These are phyloP conservation scores for Sporothrix pseudoabietina DNA, from an alignment of 2,329 filamentous ascomycete genomes.

Conservation along the genomic window DNA sequence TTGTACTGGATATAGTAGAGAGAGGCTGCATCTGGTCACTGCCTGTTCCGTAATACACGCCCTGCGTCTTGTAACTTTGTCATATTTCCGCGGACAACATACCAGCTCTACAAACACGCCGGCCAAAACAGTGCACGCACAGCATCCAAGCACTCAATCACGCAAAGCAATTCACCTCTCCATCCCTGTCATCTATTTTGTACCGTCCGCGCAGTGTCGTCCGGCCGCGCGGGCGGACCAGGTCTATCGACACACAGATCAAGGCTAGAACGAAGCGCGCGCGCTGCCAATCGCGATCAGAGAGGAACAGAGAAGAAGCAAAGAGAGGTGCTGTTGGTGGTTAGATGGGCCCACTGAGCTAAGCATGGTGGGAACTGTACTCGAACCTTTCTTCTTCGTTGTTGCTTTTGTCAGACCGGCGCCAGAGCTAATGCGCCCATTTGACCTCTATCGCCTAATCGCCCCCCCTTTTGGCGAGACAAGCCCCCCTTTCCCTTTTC, in stretches of 20 bases:
- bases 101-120: neutral
- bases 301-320: neutral
- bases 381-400: neutral
- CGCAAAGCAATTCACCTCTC: neutral
- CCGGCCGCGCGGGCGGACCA: constrained; percentile 18
- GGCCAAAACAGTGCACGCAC: neutral
- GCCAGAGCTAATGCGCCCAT: neutral
- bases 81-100: neutral
- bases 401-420: neutral
- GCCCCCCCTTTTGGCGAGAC: neutral
- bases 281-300: neutral
- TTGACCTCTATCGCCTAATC: neutral
- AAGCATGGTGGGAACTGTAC: neutral
- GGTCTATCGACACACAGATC: neutral
- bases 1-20: neutral
- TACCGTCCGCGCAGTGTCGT: neutral
- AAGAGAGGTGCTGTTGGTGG: neutral
- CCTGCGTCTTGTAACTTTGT: no score
- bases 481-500: neutral
- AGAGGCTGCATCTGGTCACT: neutral
- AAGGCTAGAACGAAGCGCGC: neutral
- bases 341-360: neutral
- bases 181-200: neutral
- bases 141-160: neutral
- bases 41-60: no score